Evolutionary conservation across 306 rosid species (phyloP).

Genomic region (Quercus robur): DNA sequence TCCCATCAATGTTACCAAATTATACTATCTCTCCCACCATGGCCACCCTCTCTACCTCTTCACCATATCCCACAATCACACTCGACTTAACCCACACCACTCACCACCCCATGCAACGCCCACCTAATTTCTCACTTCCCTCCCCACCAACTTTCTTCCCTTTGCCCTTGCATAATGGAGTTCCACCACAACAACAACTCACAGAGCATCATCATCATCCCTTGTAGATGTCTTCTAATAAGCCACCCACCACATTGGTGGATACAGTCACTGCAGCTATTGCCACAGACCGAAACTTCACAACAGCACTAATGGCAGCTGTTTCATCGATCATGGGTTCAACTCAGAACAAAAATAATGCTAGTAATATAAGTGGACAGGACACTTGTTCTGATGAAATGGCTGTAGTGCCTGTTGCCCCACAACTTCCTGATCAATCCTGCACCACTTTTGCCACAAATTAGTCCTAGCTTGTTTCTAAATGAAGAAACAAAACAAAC

Average conservation of each 20-base stretch:
- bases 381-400: constrained; percentile 5
- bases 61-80: constrained; percentile 40
- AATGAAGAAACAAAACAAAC: neutral
- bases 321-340: constrained; percentile 24
- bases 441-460: neutral
- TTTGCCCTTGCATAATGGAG: constrained; percentile 20
- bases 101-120: neutral
- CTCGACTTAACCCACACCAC: constrained; percentile 34
- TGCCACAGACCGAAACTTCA: constrained; percentile 27
- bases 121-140: constrained; percentile 9
- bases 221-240: neutral
- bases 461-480: neutral
- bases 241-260: constrained; percentile 10
- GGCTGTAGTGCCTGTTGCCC: neutral
- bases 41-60: constrained; percentile 29
- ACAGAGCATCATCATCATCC: neutral
- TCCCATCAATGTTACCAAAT: constrained; percentile 6
- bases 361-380: neutral
- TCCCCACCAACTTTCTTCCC: constrained; percentile 3
- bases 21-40: constrained; percentile 13
- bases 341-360: constrained; percentile 3
- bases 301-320: constrained; percentile 22
- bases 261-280: constrained; percentile 26
- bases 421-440: constrained; percentile 5
- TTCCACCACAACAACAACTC: constrained; percentile 1